These are phyloP conservation scores for Hsuehochloa calcarea DNA, from an alignment of 176 grass and related monocot species.

Conservation along the genomic window DNA sequence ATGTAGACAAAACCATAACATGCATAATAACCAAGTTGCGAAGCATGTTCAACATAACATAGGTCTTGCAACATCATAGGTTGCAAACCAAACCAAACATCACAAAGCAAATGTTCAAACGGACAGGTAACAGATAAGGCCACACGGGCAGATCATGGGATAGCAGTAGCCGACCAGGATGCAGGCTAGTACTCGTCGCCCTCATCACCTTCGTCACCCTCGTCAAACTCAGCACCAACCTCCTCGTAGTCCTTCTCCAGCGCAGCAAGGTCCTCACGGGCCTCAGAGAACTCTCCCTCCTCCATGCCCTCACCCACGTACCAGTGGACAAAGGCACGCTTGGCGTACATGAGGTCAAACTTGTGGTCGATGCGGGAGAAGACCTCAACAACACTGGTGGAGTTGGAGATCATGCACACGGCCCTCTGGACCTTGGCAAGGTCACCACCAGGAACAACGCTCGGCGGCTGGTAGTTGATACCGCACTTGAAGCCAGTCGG, in stretches of 20 bases:
- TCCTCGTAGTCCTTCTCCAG: constrained; percentile 63
- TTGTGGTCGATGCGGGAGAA: constrained; percentile 67
- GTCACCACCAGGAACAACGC: constrained; percentile 42
- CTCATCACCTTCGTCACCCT: constrained; percentile 40
- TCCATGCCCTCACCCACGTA: constrained; percentile 62
- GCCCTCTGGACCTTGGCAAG: constrained; percentile 62
- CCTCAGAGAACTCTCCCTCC: constrained; percentile 61
- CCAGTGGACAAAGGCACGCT: constrained; percentile 62
- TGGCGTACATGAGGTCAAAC: constrained; percentile 60
- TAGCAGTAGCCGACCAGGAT: background rate
- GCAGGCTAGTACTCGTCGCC: constrained; percentile 44
- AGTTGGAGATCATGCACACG: constrained; percentile 66
- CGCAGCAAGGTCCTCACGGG: constrained; percentile 50
- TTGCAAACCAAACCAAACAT: constrained; percentile 36
- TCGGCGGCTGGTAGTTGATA: constrained; percentile 62
- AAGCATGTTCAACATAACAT: constrained; percentile 24
- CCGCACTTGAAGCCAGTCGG: constrained; percentile 57
- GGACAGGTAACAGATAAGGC: background rate
- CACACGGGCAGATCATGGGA: constrained; percentile 40
- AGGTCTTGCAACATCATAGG: constrained; percentile 34
- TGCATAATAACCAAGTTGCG: background rate
- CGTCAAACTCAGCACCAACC: constrained; percentile 52
- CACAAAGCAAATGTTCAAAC: background rate
- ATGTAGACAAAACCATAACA: background rate
- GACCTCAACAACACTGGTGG: constrained; percentile 55